Evolutionary conservation across 1,284 basidiomycete species (phyloP).

Genomic region (Melampsora occidentalis): DNA sequence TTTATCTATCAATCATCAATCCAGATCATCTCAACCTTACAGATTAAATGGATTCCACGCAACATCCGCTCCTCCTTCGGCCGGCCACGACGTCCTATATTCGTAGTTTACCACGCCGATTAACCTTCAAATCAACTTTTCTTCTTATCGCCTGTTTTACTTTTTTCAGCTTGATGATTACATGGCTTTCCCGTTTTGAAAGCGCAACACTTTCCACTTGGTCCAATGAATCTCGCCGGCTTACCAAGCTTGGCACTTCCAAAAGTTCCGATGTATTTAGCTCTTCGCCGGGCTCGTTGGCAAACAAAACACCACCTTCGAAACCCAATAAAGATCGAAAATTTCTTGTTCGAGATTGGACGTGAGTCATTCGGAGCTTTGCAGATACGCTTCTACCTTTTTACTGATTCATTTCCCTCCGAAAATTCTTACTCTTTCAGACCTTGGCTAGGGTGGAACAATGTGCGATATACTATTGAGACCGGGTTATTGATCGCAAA

Average conservation of each 20-base stretch:
- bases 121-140: neutral
- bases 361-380: neutral
- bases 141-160: neutral
- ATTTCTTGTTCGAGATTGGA: conserved; percentile 41
- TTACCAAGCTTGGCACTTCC: neutral
- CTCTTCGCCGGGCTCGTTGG: neutral
- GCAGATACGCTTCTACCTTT: neutral
- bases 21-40: no score
- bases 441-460: conserved; percentile 34
- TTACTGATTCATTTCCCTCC: neutral
- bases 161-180: neutral
- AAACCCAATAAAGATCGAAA: neutral
- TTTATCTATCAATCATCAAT: no score
- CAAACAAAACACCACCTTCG: neutral
- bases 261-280: neutral
- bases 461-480: conserved; percentile 37
- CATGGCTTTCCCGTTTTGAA: neutral
- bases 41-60: no score
- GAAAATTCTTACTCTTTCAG: neutral
- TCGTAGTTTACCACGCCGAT: no score
- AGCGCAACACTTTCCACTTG: neutral
- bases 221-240: neutral
- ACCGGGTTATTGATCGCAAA: conserved; percentile 28
- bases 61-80: no score
- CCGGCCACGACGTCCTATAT: no score